phyloP scores from a whole-genome alignment of 1,284 basidiomycete species.

The Gomphus sp. region DNA sequence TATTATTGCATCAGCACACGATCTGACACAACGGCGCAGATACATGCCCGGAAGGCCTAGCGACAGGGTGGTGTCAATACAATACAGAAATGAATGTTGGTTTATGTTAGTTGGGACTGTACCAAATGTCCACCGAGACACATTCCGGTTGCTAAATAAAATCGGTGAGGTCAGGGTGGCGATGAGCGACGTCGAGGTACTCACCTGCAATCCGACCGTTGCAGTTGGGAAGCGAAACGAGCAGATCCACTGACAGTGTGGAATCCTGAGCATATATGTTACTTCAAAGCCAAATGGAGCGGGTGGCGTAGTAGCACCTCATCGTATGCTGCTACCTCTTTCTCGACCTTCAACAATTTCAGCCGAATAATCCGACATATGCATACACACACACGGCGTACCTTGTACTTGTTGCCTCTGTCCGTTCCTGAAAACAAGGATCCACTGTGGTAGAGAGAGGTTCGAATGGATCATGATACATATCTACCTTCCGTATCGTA shows the following conservation, averaged over 20 bases:
- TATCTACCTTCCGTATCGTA: conserved; percentile 72
- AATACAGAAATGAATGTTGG: not conserved
- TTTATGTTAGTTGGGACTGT: conserved; percentile 17
- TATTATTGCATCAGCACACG: not conserved
- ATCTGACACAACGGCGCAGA: not conserved
- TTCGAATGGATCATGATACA: not conserved
- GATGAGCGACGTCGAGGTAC: conserved; percentile 14
- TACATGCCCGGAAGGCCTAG: conserved; percentile 45
- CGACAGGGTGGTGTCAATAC: conserved; percentile 1
- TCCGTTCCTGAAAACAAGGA: conserved; percentile 47
- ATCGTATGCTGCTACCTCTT: conserved; percentile 74
- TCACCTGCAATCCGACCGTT: conserved; percentile 80
- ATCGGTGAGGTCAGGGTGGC: conserved; percentile 1
- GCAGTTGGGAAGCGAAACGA: conserved; percentile 68
- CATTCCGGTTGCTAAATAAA: conserved; percentile 64
- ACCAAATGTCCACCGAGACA: conserved; percentile 80
- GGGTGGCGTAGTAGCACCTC: conserved; percentile 40
- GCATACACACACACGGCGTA: conserved; percentile 14
- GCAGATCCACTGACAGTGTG: conserved; percentile 65
- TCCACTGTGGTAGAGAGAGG: not conserved
- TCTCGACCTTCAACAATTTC: conserved; percentile 54
- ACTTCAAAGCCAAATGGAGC: not conserved
- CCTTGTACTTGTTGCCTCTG: conserved; percentile 85
- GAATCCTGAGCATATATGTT: conserved; percentile 47
- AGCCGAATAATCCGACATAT: not conserved